A percentile compares a stretch with the other conserved stretches of the same genome.
phyloP scores from a whole-genome alignment of 139 green algal species.

The Chlorella sp. region DNA sequence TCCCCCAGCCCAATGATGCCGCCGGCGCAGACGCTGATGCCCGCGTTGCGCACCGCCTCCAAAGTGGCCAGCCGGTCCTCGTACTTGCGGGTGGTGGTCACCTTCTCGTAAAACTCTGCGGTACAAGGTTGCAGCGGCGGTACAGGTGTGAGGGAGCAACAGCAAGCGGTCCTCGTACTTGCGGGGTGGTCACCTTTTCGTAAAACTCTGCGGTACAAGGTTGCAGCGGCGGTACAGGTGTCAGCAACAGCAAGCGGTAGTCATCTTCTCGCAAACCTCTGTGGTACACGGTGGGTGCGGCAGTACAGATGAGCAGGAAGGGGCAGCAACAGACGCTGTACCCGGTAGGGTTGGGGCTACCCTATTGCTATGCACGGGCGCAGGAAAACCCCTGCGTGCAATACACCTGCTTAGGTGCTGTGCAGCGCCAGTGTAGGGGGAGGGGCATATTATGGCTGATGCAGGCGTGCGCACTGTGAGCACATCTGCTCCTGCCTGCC shows the following conservation, averaged over 20 bases:
- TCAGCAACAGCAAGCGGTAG: slow-evolving; percentile 59
- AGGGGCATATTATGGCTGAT: background rate
- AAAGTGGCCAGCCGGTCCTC: slow-evolving; percentile 94
- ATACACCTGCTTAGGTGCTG: no score
- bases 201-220: slow-evolving; percentile 84
- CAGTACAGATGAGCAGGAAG: background rate
- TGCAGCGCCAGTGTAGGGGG: no score
- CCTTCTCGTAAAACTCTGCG: slow-evolving; percentile 92
- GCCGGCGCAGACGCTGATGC: slow-evolving; percentile 96
- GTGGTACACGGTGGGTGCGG: background rate
- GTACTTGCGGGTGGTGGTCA: slow-evolving; percentile 95
- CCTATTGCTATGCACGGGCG: no score
- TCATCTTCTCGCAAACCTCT: slow-evolving; percentile 96
- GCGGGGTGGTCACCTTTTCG: slow-evolving; percentile 88
- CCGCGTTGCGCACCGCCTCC: slow-evolving; percentile 85
- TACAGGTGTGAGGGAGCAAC: background rate
- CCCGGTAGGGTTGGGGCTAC: no score
- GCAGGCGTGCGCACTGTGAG: background rate
- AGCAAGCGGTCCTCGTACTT: slow-evolving; percentile 90
- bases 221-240: background rate
- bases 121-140: background rate
- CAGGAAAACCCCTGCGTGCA: no score
- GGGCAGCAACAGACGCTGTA: background rate
- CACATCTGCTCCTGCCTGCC: background rate
- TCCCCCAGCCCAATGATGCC: slow-evolving; percentile 96